phyloP scores from a whole-genome alignment of 73 alveolate genomes.

The Tetrahymena borealis region DNA sequence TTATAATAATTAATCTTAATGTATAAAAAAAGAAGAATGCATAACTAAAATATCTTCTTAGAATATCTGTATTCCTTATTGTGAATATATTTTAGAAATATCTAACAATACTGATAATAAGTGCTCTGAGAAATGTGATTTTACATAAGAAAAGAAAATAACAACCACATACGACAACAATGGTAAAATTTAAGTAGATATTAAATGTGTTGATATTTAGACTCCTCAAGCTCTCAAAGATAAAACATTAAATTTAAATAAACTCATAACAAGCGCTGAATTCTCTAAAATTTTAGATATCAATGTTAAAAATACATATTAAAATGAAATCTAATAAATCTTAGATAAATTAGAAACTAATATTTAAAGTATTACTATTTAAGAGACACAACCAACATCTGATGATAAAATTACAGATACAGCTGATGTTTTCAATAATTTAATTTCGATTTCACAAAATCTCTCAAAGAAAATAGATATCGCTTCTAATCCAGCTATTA shows the following conservation, averaged over 20 bases:
- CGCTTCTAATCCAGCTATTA: not conserved
- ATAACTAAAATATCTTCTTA: not conserved
- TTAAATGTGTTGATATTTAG: not conserved
- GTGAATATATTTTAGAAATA: not conserved
- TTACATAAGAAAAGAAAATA: not conserved
- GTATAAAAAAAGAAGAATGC: not conserved
- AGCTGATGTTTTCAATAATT: not conserved
- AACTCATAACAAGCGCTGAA: not conserved
- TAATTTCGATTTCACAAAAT: not conserved
- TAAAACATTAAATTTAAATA: not conserved
- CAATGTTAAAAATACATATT: not conserved
- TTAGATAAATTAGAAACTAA: not conserved
- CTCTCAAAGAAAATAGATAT: not conserved
- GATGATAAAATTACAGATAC: not conserved
- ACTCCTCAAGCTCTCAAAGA: not conserved
- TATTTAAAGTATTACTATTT: not conserved
- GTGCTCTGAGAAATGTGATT: not conserved
- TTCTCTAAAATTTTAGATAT: not conserved
- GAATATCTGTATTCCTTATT: not conserved
- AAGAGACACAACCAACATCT: not conserved
- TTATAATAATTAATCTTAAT: not conserved
- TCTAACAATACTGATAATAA: not conserved
- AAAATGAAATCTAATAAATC: not conserved
- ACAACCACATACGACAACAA: not conserved
- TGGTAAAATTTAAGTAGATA: not conserved